Base-by-base conservation (phyloP, 2,329 filamentous ascomycete species). In the Claviceps pusilla region DNA sequence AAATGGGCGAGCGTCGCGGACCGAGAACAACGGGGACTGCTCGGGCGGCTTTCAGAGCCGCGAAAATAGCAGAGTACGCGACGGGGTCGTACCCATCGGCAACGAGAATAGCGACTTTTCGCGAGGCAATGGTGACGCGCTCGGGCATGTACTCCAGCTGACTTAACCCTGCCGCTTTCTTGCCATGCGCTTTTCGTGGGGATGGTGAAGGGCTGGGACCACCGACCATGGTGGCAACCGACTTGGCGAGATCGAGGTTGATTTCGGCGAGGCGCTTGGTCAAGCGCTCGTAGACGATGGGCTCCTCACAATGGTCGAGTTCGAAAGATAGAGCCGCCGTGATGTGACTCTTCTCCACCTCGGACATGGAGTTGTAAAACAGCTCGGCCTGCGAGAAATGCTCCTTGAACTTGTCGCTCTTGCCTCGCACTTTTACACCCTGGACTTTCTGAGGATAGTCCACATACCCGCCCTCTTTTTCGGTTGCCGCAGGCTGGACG, bases 291-390 rank as follows among this genome's bases (percentile, higher is more conserved):
- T 89, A 91, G 0, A 93, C 86, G 10, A 86, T 67, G 0, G 83
- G 79, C 46, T 93, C 87, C 28, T 91, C 86, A 64, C 87, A 93
- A 67, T 91, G 87, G 63, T 89, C 86, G 1, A 93, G 72, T 68
- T 89, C 85, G 64, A 88, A 88, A 1, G 84, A 80, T 51, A 88
- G 78, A 0, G 83, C 84, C 60, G 87, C 83, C 66, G 85, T 73
- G 19, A 88, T 62, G 62, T 87, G 83, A 58, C 86, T 78, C 68
- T 86, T 82, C 68, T 91, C 87, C 3, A 80, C 71, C 0, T 75
- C 69, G 0, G 80, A 79, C 59, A 91, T 68, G 16, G 84, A 89
- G 72, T 91, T 91, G 72, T 82, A 91, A 72, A 93, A 93, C 1
- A 91, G 73, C 64, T 90, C 86, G 0, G 87, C 86, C 66, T 93